Evolutionary conservation across 352 stramenopile genomes (phyloP), one percentile per base, ranked within the genome.

Genomic region (Pythium chondricola): DNA sequence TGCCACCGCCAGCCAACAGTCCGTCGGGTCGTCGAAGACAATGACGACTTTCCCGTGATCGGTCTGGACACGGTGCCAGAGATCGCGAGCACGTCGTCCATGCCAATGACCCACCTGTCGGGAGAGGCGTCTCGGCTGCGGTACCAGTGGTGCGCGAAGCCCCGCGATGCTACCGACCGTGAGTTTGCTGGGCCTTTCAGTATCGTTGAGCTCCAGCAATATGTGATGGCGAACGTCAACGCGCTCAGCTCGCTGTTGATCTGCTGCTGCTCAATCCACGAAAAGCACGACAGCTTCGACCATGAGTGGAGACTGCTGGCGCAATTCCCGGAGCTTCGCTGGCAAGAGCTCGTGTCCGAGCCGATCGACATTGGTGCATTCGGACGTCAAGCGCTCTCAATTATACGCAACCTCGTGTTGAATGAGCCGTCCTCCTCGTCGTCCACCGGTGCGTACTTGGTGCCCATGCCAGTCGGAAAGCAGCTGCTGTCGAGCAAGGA

Each of bases 341-440:
- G 80, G 80, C 83, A 89, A 63, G 77, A 92, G 43, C 22, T 92
- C 17, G 76, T 78, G 1, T 71, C 86, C 18, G 66, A 87, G 35
- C 62, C 75, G 3, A 65, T 88, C 29, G 64, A 86, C 30, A 48
- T 74, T 13, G 58, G 49, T 2, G 48, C 42, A 8, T 72, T 71
- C 39, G 74, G 74, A 2, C 52, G 57, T 6, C 74, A 70, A 24
- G 71, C 77, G 3, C 55, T 92, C 16, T 69, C 69, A 17, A 74
- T 82, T 10, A 20, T 92, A 41, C 56, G 71, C 9, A 86, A 89
- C 39, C 74, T 88, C 17, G 53, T 92, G 25, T 47, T 69, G 10
- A 84, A 74, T 52, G 67, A 85, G 70, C 56, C 62, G n/a, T 40
- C 63, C 14, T 29, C 50, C 17, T 31, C 55, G 40, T 1, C 49